phyloP scores from a whole-genome alignment of 305 asterid species.

The Fraxinus velutina region DNA sequence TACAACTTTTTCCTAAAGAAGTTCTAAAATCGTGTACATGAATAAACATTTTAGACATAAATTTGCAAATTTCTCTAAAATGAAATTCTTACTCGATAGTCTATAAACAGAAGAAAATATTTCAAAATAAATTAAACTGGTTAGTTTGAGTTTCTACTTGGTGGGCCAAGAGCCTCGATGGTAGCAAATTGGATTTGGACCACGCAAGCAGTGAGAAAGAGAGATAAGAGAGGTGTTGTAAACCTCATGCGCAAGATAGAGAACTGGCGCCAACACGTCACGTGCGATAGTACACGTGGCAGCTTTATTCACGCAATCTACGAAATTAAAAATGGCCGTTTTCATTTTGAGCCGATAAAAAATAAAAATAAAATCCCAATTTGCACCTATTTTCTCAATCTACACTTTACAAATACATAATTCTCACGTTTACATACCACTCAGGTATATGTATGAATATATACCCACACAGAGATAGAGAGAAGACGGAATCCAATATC shows the following conservation, averaged over 20 bases:
- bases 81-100: too few relatives aligned
- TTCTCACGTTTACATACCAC: neutral
- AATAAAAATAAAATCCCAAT: neutral
- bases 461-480: neutral
- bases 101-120: neutral
- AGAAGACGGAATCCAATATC: neutral
- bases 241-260: neutral
- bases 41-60: too few relatives aligned
- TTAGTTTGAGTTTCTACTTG: neutral
- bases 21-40: neutral
- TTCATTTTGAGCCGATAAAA: neutral
- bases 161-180: neutral
- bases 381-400: neutral
- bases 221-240: neutral
- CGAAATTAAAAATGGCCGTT: neutral
- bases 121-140: too few relatives aligned
- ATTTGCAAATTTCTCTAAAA: too few relatives aligned
- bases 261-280: neutral
- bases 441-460: neutral
- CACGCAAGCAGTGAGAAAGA: neutral
- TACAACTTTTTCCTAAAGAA: neutral
- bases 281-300: neutral
- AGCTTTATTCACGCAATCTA: neutral
- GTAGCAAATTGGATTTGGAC: neutral
- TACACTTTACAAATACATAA: neutral